Base-by-base conservation (phyloP, 768 basidiomycete genomes). In the Mycena rebaudengoi region DNA sequence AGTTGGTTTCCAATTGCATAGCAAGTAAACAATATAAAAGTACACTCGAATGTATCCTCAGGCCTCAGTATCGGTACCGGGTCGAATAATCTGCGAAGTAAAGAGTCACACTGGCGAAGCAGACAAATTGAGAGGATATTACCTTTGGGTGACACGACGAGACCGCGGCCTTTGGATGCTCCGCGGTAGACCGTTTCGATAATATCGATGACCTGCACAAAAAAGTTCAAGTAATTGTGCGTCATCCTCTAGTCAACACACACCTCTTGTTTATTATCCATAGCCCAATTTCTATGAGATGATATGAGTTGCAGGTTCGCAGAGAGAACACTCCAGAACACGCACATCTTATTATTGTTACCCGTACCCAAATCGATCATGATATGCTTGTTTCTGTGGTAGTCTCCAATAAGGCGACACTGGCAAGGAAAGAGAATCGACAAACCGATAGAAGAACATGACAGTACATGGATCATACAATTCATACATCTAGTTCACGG, bases 351-450 rank as follows among this genome's bases (percentile, higher is more conserved):
- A 80, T 98, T 98, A 80, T 98, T 98, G 79, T 99, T 98, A 83
- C 96, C 96, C 50, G 96, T 99, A n/a, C 96, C 96, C 68, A 99
- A 80, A 87, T 99, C 97, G 73, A 99, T 98, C 98, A 99, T 99
- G 79, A 99, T 99, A 74, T 99, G 98, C 75, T 98, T 98, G 77
- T 97, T 97, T 39, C 96, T 97, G 70, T n/a, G n/a, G n/a, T n/a
- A n/a, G n/a, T n/a, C n/a, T n/a, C n/a, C n/a, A n/a, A n/a, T n/a
- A n/a, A n/a, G n/a, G n/a, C n/a, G n/a, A n/a, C n/a, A n/a, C n/a
- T n/a, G n/a, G n/a, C n/a, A n/a, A n/a, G n/a, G n/a, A n/a, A n/a
- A n/a, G n/a, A n/a, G n/a, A n/a, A n/a, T n/a, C n/a, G n/a, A 49
- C 11, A 28, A 61, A 96, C 95, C 95, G 90, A 78, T 97, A 98